Evolutionary conservation across 192 early-diverging fungal species (phyloP), one percentile per base, ranked within the genome.

Genomic region (Podila horticola): DNA sequence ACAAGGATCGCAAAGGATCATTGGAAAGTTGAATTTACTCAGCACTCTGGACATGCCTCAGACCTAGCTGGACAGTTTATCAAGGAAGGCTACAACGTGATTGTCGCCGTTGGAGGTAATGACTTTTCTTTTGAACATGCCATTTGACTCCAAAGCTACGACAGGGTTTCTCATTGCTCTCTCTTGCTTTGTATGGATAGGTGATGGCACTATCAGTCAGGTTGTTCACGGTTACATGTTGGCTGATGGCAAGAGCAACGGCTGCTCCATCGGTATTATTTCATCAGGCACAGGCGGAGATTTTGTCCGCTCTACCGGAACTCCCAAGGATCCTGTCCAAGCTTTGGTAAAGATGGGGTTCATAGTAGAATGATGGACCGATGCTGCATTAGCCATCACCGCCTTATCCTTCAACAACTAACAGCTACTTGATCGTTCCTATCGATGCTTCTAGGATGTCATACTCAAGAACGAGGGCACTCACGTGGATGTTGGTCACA

Each of bases 161-260:
- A 45, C 2, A 17, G 3, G 33, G 1, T 4, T 45, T 45, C 41
- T 45, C 41, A 45, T 17, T 45, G 2, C 11, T 3, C 15, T 17
- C 41, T 45, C 15, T 45, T 36, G 2, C 41, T 45, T 45, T 45
- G 41, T 45, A 17, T 2, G 15, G 28, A 11, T 36, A 79, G 75
- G 75, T 19, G 75, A 79, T 26, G 75, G 75, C n/a, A 79, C 75
- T 15, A 71, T 79, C 58, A 79, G 75, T 33, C 75, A 79, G 17
- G 75, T 79, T 26, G 75, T 79, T 11, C 64, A 79, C 29, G 75
- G 75, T 52, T 79, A 79, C 51, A 79, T 79, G 75, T 48, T 71
- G 8, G 75, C 69, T 1, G 69, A 79, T 41, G 75, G 75, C 1
- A 45, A 24, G 17, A 31, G 57, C 26, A 71, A 67, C 12, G 65